Percentiles rank a stretch among this genome's conserved stretches.
phyloP scores from a whole-genome alignment of 768 basidiomycete genomes.

The Leccinum obscurum region DNA sequence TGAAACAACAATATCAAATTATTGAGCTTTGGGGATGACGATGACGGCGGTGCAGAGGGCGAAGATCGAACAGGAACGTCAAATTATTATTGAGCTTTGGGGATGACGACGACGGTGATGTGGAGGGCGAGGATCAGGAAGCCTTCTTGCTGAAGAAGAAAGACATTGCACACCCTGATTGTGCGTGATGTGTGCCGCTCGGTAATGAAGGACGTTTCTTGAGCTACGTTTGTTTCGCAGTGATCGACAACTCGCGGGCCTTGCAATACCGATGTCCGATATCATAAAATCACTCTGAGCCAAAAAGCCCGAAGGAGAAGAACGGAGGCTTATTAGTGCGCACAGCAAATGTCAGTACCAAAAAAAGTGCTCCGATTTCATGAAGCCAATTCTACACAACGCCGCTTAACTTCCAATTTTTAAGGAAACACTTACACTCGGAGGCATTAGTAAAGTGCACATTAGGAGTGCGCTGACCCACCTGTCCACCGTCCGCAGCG shows the following conservation, averaged over 20 bases:
- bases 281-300: slow-evolving; percentile 1
- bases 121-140: slow-evolving; percentile 57
- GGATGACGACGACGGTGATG: slow-evolving; percentile 66
- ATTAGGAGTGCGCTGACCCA: no score
- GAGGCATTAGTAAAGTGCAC: no score
- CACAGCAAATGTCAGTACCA: not conserved
- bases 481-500: slow-evolving; percentile 37
- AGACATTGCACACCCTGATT: slow-evolving; percentile 77
- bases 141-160: slow-evolving; percentile 67
- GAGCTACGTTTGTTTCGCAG: slow-evolving; percentile 16
- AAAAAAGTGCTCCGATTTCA: slow-evolving; percentile 14
- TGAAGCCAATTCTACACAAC: no score
- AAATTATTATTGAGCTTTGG: slow-evolving; percentile 83
- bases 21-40: slow-evolving; percentile 51
- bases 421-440: no score
- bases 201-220: not conserved
- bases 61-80: slow-evolving; percentile 61
- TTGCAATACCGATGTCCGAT: slow-evolving; percentile 11
- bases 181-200: slow-evolving; percentile 45
- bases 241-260: slow-evolving; percentile 18
- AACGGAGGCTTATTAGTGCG: not conserved
- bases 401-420: no score
- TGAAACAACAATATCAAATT: slow-evolving; percentile 76
- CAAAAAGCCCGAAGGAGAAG: not conserved
- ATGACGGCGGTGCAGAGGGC: slow-evolving; percentile 51